These are phyloP conservation scores for Protostelium mycophagum DNA, from an alignment of 78 protist species.

Conservation along the genomic window DNA sequence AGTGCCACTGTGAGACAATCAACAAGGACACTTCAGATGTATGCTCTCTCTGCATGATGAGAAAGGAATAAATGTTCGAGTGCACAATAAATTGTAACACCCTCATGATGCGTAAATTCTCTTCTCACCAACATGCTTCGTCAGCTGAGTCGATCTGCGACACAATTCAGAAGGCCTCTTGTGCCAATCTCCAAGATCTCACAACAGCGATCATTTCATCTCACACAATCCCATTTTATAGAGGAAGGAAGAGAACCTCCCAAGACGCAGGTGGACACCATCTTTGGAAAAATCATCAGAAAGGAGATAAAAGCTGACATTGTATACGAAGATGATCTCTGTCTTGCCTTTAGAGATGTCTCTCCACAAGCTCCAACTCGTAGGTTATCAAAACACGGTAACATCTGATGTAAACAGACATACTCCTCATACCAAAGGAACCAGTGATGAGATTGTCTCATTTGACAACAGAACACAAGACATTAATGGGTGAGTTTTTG, in stretches of 20 bases:
- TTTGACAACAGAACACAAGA: conserved; percentile 5
- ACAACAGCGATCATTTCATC: too few relatives aligned
- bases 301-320: conserved; percentile 3
- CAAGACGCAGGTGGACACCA: not conserved
- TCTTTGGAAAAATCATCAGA: conserved; percentile 5
- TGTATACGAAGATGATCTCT: conserved; percentile 13
- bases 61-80: not conserved
- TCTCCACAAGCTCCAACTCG: not conserved
- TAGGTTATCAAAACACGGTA: not conserved
- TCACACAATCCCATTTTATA: too few relatives aligned
- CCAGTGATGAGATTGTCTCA: not conserved
- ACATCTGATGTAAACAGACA: not conserved
- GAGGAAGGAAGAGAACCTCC: not conserved
- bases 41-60: not conserved
- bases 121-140: too few relatives aligned
- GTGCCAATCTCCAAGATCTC: too few relatives aligned
- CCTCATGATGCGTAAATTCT: too few relatives aligned
- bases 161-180: too few relatives aligned
- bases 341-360: not conserved
- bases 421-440: conserved; percentile 4
- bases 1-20: not conserved
- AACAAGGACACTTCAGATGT: not conserved
- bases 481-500: not conserved
- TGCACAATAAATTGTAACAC: too few relatives aligned
- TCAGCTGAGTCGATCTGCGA: too few relatives aligned